Conservation (phyloP, 1,284 basidiomycete species). For the Tilletiopsis washingtonensis region DNA sequence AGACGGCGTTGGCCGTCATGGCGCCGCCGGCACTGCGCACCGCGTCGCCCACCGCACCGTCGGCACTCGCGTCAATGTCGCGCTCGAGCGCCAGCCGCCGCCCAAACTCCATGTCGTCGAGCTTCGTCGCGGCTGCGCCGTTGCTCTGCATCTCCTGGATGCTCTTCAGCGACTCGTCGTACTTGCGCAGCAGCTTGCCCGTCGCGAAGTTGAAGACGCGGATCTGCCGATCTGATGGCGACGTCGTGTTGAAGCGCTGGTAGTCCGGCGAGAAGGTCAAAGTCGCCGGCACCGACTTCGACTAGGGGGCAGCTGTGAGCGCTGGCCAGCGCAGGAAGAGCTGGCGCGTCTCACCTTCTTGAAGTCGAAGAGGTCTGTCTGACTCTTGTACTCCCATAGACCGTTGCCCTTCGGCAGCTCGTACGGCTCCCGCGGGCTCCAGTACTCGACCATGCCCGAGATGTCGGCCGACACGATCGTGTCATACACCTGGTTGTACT, state of each 20-base stretch:
- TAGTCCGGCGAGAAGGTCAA: conserved; percentile 82
- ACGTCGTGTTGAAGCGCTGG: conserved; percentile 81
- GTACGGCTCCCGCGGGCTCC: conserved; percentile 81
- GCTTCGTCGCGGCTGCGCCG: conserved; percentile 56
- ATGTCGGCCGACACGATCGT: conserved; percentile 90
- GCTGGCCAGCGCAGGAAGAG: neutral
- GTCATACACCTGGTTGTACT: conserved; percentile 86
- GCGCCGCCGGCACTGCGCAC: conserved; percentile 23
- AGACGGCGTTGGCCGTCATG: conserved; percentile 59
- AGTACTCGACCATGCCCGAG: conserved; percentile 91
- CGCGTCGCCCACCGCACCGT: conserved; percentile 49
- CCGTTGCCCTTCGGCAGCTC: conserved; percentile 56
- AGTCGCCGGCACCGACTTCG: conserved; percentile 81
- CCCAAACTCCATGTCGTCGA: conserved; percentile 99
- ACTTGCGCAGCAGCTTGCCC: conserved; percentile 82
- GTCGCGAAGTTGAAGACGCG: conserved; percentile 84
- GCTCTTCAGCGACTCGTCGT: conserved; percentile 86
- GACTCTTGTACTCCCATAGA: conserved; percentile 82
- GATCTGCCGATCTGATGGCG: conserved; percentile 82
- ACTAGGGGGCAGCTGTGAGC: conserved; percentile 54
- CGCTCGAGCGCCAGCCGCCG: conserved; percentile 81
- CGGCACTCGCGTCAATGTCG: conserved; percentile 71
- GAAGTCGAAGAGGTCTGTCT: conserved; percentile 93
- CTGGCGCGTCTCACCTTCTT: conserved; percentile 66
- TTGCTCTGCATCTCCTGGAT: conserved; percentile 74